These are phyloP conservation scores for Diaporthe citriasiana DNA, from an alignment of 2,329 filamentous ascomycete species.

Conservation along the genomic window DNA sequence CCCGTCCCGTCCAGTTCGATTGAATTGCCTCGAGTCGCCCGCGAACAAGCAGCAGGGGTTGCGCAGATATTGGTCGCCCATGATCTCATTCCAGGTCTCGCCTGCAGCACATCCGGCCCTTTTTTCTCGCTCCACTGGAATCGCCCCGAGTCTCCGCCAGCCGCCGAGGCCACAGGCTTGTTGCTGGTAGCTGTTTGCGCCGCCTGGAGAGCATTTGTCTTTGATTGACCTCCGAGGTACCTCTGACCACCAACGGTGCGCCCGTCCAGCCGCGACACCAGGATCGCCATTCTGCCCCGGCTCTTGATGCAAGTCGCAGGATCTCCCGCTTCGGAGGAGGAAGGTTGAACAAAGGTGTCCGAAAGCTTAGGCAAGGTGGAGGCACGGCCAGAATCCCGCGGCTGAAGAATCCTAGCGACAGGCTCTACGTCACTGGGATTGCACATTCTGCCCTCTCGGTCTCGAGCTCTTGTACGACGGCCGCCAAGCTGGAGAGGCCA, in stretches of 20 bases:
- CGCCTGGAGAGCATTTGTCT: constrained; percentile 1
- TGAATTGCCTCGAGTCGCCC: constrained; percentile 20
- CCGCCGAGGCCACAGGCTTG: constrained; percentile 39
- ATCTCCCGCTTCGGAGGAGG: constrained; percentile 6
- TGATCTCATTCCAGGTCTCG: constrained; percentile 42
- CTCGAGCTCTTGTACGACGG: constrained; percentile 54
- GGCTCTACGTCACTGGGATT: constrained; percentile 33
- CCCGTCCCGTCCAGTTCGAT: constrained; percentile 8
- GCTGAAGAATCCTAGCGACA: constrained; percentile 20
- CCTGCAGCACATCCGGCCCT: constrained; percentile 43
- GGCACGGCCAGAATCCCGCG: constrained; percentile 18
- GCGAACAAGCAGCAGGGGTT: constrained; percentile 31
- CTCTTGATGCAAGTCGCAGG: background rate
- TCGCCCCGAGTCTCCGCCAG: constrained; percentile 40
- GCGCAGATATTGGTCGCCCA: constrained; percentile 34
- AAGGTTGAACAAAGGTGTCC: constrained; percentile 4
- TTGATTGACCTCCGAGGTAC: constrained; percentile 31
- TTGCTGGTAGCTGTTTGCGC: constrained; percentile 37
- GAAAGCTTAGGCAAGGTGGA: constrained; percentile 1
- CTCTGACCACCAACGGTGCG: constrained; percentile 21
- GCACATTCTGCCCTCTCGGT: constrained; percentile 31
- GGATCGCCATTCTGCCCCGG: background rate
- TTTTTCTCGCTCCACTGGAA: constrained; percentile 41
- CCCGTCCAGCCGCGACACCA: constrained; percentile 12
- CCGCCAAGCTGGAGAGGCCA: constrained; percentile 44